Conservation (phyloP, 192 early-diverging fungal genomes). For the Geranomyces variabilis region DNA sequence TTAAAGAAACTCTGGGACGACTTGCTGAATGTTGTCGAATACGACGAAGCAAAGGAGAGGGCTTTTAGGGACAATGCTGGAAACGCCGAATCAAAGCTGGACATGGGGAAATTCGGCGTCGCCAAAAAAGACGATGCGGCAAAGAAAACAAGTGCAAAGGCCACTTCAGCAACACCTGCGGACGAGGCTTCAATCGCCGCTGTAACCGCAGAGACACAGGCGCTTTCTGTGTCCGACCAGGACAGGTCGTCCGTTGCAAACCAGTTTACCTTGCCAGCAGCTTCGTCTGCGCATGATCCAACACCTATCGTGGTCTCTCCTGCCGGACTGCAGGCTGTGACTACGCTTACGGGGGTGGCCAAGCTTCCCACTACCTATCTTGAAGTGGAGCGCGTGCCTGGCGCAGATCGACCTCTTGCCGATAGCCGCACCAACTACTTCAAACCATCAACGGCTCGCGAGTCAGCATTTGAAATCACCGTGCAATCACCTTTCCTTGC, state of each 20-base stretch:
- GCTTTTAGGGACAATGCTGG: constrained; percentile 19
- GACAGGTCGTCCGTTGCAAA: constrained; percentile 27
- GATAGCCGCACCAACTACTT: constrained; percentile 1
- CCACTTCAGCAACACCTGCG: not conserved
- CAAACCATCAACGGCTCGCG: not conserved
- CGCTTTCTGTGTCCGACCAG: not conserved
- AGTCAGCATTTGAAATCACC: constrained; percentile 51
- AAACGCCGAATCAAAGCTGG: constrained; percentile 10
- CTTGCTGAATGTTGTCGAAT: constrained; percentile 57
- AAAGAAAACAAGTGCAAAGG: not conserved
- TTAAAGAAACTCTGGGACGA: constrained; percentile 79
- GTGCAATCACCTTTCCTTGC: constrained; percentile 51
- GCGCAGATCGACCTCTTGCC: not conserved
- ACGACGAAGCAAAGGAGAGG: constrained; percentile 42
- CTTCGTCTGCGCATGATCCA: not conserved
- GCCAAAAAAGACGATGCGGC: not conserved
- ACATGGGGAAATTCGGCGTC: constrained; percentile 18
- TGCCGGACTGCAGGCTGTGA: constrained; percentile 44
- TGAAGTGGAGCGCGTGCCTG: constrained; percentile 36
- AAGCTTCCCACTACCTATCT: constrained; percentile 52
- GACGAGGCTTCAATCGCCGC: not conserved
- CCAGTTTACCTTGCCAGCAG: not conserved
- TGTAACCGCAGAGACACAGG: not conserved
- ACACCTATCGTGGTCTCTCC: constrained; percentile 17
- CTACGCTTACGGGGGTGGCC: constrained; percentile 62